Evolutionary conservation across 2,329 filamentous ascomycete species (phyloP).

Genomic region (Chaetomium olivaceum): DNA sequence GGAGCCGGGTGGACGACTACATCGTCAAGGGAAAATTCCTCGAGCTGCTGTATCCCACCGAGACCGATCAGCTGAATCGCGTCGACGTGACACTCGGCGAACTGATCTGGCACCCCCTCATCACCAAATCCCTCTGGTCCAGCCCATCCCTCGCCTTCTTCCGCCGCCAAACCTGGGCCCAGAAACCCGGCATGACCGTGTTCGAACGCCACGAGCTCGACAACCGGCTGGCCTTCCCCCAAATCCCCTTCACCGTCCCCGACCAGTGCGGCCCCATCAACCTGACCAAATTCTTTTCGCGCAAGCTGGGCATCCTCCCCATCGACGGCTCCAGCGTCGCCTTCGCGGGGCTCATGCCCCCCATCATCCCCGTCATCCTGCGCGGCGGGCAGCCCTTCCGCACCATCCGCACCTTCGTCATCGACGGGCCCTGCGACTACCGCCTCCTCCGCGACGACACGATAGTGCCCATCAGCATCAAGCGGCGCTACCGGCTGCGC

Average conservation of each 20-base stretch:
- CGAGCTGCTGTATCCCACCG: not conserved
- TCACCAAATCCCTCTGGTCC: not conserved
- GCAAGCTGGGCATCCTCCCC: not conserved
- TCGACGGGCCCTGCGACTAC: not conserved
- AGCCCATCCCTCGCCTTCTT: not conserved
- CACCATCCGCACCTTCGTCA: not conserved
- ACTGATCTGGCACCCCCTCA: not conserved
- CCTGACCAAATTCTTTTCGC: not conserved
- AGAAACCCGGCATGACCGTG: too few relatives aligned
- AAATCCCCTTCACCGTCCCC: not conserved
- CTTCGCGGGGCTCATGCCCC: not conserved
- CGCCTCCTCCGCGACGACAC: not conserved
- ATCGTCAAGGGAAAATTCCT: conserved; percentile 5
- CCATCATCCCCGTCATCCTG: not conserved
- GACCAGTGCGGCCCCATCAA: not conserved
- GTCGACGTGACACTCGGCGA: conserved; percentile 3
- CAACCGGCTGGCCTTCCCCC: not conserved
- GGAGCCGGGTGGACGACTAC: conserved; percentile 2
- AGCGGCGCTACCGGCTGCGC: not conserved
- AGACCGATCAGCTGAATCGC: not conserved
- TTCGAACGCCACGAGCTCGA: not conserved
- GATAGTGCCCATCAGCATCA: not conserved
- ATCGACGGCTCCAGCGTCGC: not conserved
- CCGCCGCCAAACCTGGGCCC: not conserved
- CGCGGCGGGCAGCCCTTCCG: not conserved